phyloP scores from a whole-genome alignment of 2,329 filamentous ascomycete species.

The Botrytis medusae region DNA sequence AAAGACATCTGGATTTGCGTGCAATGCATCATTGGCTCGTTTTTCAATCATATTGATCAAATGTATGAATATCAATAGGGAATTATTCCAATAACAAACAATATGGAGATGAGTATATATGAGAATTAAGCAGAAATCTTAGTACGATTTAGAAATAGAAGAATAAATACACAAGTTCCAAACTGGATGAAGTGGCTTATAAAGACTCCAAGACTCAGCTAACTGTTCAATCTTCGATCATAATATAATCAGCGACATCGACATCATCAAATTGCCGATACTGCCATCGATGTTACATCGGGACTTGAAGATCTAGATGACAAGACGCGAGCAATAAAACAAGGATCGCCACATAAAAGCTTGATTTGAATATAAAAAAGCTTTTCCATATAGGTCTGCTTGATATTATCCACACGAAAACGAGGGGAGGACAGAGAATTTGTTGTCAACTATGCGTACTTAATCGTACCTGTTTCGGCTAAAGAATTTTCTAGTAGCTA shows the following conservation, averaged over 20 bases:
- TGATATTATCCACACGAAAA: not conserved
- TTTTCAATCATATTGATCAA: slow-evolving; percentile 12
- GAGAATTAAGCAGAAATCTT: not conserved
- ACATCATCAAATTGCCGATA: not conserved
- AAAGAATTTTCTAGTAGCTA: not conserved
- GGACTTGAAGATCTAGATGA: not conserved
- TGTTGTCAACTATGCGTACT: not conserved
- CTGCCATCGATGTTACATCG: not conserved
- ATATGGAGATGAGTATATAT: not conserved
- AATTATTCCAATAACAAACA: not conserved
- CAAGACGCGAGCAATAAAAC: not conserved
- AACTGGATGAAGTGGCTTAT: not conserved
- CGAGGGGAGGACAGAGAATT: not conserved
- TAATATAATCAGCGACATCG: slow-evolving; percentile 1
- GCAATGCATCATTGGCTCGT: slow-evolving; percentile 29
- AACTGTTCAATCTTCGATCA: not conserved
- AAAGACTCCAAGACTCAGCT: not conserved
- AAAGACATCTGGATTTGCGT: slow-evolving; percentile 32
- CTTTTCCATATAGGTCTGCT: not conserved
- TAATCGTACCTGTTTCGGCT: no score
- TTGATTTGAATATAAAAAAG: not conserved
- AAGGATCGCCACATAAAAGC: not conserved
- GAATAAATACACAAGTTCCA: not conserved
- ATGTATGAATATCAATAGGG: not conserved
- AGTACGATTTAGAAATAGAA: fast-evolving